These are phyloP conservation scores for Cladobotryum mycophilum DNA, from an alignment of 2,329 filamentous ascomycete genomes.

Conservation along the genomic window DNA sequence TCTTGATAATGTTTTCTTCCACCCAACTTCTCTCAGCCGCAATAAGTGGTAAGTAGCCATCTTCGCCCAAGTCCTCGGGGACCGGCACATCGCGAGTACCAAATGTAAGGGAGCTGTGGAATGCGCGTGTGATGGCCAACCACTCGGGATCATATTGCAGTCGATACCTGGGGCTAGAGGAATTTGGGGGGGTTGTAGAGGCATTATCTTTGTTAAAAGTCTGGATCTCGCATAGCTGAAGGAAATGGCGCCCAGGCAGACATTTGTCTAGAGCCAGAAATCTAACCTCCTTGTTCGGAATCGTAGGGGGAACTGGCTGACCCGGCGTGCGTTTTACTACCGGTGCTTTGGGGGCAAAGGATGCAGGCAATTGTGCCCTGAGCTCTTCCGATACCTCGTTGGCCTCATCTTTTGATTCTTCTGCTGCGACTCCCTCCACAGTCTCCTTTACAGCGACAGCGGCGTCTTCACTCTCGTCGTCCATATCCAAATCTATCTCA, in stretches of 20 bases:
- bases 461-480: conserved; percentile 28
- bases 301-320: conserved; percentile 61
- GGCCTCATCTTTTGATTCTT: conserved; percentile 13
- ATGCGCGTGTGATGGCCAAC: conserved; percentile 85
- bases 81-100: conserved; percentile 51
- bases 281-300: conserved; percentile 70
- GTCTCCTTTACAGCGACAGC: background rate
- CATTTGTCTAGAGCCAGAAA: conserved; percentile 95
- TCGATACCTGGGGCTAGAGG: conserved; percentile 39
- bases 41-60: conserved; percentile 61
- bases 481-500: conserved; percentile 65
- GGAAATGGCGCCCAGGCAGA: conserved; percentile 68
- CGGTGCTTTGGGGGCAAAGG: conserved; percentile 50
- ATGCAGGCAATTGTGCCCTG: conserved; percentile 68
- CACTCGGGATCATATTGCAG: conserved; percentile 88
- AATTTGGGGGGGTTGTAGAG: conserved; percentile 14
- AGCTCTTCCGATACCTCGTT: conserved; percentile 54
- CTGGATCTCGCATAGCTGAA: conserved; percentile 67
- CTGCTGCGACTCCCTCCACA: conserved; percentile 1
- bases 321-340: conserved; percentile 39
- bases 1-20: conserved; percentile 62
- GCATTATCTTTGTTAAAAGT: conserved; percentile 35
- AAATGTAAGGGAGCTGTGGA: conserved; percentile 59
- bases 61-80: conserved; percentile 60
- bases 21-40: conserved; percentile 72